phyloP scores from a whole-genome alignment of 2,329 filamentous ascomycete species.

The Stachybotrys chartarum region DNA sequence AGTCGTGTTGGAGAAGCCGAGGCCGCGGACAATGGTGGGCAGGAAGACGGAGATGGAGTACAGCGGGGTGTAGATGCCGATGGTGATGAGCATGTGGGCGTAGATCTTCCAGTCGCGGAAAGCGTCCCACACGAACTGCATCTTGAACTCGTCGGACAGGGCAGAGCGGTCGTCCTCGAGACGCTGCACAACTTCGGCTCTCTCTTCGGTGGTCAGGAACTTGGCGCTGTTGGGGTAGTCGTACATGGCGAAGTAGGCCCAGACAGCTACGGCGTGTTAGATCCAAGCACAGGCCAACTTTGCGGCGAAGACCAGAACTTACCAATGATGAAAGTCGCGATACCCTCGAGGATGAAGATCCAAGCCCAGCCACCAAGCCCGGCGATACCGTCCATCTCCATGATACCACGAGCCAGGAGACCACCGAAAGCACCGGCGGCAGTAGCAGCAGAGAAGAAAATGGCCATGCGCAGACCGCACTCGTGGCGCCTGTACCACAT shows the following conservation, averaged over 20 bases:
- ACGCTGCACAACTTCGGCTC: conserved; percentile 32
- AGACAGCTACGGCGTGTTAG: conserved; percentile 29
- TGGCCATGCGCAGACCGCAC: conserved; percentile 52
- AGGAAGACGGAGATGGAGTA: conserved; percentile 31
- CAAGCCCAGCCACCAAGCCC: conserved; percentile 61
- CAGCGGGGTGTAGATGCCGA: conserved; percentile 40
- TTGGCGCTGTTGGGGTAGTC: conserved; percentile 50
- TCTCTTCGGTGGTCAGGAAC: conserved; percentile 39
- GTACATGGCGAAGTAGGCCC: conserved; percentile 44
- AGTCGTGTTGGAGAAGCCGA: conserved; percentile 27
- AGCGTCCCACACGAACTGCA: conserved; percentile 47
- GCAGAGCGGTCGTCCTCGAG: conserved; percentile 34
- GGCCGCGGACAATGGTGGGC: conserved; percentile 26
- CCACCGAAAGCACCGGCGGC: conserved; percentile 57
- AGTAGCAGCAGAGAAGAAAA: conserved; percentile 51
- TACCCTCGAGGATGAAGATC: conserved; percentile 70
- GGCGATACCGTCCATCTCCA: conserved; percentile 47
- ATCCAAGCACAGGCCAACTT: not conserved
- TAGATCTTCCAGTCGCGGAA: conserved; percentile 51
- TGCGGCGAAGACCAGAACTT: conserved; percentile 3
- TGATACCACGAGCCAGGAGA: conserved; percentile 51
- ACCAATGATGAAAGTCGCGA: conserved; percentile 37
- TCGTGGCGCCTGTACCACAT: conserved; percentile 55
- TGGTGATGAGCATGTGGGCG: conserved; percentile 54
- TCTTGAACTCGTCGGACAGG: conserved; percentile 49